Evolutionary conservation across 78 protist species (phyloP).

Genomic region (Kipferlia bialata): DNA sequence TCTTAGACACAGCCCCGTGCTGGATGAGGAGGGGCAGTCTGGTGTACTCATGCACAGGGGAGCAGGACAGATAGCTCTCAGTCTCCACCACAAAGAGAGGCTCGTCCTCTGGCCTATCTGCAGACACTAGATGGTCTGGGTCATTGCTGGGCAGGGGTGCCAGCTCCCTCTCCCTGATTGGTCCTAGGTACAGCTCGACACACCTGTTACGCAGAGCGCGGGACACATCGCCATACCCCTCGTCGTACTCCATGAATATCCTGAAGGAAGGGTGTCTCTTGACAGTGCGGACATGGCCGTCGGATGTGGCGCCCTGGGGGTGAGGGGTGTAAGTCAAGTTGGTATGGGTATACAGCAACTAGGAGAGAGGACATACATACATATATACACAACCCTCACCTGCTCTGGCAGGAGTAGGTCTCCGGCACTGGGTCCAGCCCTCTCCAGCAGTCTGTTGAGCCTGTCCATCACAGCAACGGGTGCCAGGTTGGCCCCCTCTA

Average conservation of each 20-base stretch:
- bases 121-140: too few species aligned
- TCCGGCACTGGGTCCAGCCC: conserved; percentile 44
- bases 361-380: too few species aligned
- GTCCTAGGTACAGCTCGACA: conserved; percentile 68
- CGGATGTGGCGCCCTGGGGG: not conserved
- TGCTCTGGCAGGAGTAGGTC: too few species aligned
- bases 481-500: conserved; percentile 91
- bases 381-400: too few species aligned
- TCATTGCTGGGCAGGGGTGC: too few species aligned
- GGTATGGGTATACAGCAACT: not conserved
- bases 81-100: too few species aligned
- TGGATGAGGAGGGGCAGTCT: too few species aligned
- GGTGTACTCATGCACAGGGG: too few species aligned
- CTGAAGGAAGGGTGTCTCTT: conserved; percentile 73
- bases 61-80: too few species aligned
- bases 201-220: conserved; percentile 96
- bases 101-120: too few species aligned
- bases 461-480: conserved; percentile 93
- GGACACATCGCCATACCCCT: conserved; percentile 81
- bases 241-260: conserved; percentile 73
- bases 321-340: not conserved
- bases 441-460: conserved; percentile 92
- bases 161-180: too few species aligned
- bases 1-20: too few species aligned
- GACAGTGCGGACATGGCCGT: not conserved